Evolutionary conservation across 192 early-diverging fungal genomes (phyloP).

Genomic region (Pilaira anomala): DNA sequence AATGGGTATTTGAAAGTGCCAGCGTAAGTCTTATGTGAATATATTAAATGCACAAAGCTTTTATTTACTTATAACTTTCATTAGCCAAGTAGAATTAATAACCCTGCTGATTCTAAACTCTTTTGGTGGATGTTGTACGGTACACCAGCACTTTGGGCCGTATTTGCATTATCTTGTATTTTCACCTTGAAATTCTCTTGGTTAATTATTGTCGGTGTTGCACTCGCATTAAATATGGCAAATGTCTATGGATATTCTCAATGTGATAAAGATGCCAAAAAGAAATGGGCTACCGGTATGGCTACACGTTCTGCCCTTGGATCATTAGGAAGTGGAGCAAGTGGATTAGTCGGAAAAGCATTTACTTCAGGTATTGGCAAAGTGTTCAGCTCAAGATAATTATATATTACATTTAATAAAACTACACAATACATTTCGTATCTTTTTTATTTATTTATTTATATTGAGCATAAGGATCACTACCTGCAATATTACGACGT

Average conservation of each 20-base stretch:
- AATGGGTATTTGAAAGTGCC: conserved; percentile 95
- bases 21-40: conserved; percentile 54
- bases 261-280: conserved; percentile 90
- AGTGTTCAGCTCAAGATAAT: conserved; percentile 9
- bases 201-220: conserved; percentile 85
- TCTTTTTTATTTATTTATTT: no score
- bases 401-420: no score
- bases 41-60: background rate
- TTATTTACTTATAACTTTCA: conserved; percentile 1
- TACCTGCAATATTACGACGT: conserved; percentile 39
- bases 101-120: conserved; percentile 83
- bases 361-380: conserved; percentile 32
- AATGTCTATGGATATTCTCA: conserved; percentile 94
- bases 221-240: conserved; percentile 79
- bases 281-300: conserved; percentile 62
- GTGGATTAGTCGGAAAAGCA: conserved; percentile 35
- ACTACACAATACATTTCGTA: no score
- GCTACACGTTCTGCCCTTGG: conserved; percentile 50
- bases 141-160: conserved; percentile 77
- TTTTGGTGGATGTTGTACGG: conserved; percentile 94
- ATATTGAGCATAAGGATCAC: conserved; percentile 13
- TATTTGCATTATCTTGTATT: conserved; percentile 78
- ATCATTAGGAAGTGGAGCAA: conserved; percentile 45
- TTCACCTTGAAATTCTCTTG: conserved; percentile 67
- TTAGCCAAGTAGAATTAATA: conserved; percentile 66